Base-by-base conservation (phyloP, 2,329 filamentous ascomycete genomes). In the Cordyceps militaris region DNA sequence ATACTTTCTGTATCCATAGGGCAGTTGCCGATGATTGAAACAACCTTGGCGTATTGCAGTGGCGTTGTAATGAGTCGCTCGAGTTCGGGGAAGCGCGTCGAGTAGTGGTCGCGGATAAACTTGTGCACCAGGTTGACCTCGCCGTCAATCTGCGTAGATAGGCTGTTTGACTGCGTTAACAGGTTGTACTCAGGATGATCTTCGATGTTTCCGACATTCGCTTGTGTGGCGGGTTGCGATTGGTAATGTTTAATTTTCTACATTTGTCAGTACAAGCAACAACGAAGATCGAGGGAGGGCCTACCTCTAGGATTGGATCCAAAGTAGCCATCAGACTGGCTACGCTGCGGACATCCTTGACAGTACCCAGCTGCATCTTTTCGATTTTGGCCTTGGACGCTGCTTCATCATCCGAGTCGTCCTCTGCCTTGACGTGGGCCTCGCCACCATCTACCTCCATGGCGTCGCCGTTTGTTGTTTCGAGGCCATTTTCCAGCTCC, bases 121-220 rank as follows among this genome's bases (percentile, higher is more conserved):
- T 99, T 99, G 79, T 99, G 94, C 23, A 97, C 89, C 8, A 94
- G 82, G 34, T 89, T 88, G 47, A 97, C 89, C 71, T 97, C 93
- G 68, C 89, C 90, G 64, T 96, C 92, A 64, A 97, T 97, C 62
- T 89, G 88, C 6, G 93, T 95, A 0, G 94, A 96, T 8, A 96
- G 80, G 24, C 87, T 88, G 69, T 96, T 96, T 16, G 91, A 91
- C 69, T 94, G 86, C 34, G 90, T 95, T 59, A 96, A 76, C 36
- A 96, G 83, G 71, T 90, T 85, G 72, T 96, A 96, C 70, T 96
- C 91, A 53, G 91, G 91, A 66, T 96, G 91, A 67, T 96, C 91
- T 73, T 96, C 91, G 66, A 96, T 86, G 57, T 89, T 92, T 65
- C 91, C 91, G 60, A 94, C 77, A 65, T 85, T 81, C 30, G 81